A percentile compares a stretch with the other conserved stretches of the same genome.
phyloP scores from a whole-genome alignment of 129 eudicot genomes.

The Oenanthe sinensis region DNA sequence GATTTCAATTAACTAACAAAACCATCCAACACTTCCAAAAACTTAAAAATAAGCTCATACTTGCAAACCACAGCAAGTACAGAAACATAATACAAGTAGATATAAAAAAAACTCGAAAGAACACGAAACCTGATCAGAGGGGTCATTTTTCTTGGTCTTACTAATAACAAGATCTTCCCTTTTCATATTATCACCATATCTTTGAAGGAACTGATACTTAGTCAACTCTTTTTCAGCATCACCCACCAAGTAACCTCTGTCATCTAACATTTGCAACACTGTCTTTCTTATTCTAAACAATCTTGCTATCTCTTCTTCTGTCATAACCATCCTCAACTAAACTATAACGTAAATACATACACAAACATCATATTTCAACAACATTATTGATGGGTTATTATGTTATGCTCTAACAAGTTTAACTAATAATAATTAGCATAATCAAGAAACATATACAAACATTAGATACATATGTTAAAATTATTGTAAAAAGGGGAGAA shows the following conservation, averaged over 20 bases:
- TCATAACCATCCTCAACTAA: conserved; percentile 23
- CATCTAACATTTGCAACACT: conserved; percentile 76
- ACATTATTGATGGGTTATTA: not conserved
- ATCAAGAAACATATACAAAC: not conserved
- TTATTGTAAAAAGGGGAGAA: too few relatives aligned
- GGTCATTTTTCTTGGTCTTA: conserved; percentile 41
- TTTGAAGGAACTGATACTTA: conserved; percentile 43
- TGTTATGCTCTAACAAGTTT: not conserved
- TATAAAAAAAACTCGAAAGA: not conserved
- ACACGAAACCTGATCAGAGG: conserved; percentile 52
- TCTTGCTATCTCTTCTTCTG: conserved; percentile 68
- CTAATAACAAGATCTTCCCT: conserved; percentile 68
- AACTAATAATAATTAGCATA: not conserved
- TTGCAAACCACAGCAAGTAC: not conserved
- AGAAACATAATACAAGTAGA: not conserved
- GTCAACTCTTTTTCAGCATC: conserved; percentile 70
- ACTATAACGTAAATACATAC: not conserved
- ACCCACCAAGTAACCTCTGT: conserved; percentile 62
- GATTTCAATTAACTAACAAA: not conserved
- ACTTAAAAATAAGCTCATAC: not conserved
- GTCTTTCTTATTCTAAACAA: conserved; percentile 61
- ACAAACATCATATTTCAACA: not conserved
- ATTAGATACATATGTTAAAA: not conserved
- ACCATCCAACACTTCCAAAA: not conserved
- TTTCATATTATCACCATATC: conserved; percentile 78